Base-by-base conservation (phyloP, 108 stramenopile genomes). In the Pseudonitzschia pungens region DNA sequence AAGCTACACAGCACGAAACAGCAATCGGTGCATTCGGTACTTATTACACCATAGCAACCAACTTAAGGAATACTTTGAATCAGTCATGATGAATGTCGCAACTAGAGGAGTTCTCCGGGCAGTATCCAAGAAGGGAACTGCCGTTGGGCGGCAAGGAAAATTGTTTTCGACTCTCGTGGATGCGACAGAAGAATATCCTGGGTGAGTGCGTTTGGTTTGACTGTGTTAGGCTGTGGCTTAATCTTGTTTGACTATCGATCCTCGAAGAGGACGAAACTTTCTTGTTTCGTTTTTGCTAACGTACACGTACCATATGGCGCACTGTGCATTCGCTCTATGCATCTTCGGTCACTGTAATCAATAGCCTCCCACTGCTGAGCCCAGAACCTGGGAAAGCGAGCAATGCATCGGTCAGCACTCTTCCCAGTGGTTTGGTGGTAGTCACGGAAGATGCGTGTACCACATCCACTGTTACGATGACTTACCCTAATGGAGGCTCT, bases 401-500 rank as follows among this genome's bases (percentile, higher is more conserved):
- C 32, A 57, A 72, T 50, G 77, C 88, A 16, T 89, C 87, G 28
- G 84, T 90, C 20, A 89, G 86, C 59, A 90, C 88, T 26, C 86
- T 94, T 65, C 71, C 89, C 69, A 85, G 70, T 67, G 93, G 93
- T 14, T 79, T 94, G 43, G 84, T 85, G 10, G 85, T 94, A 52
- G 87, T 89, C 32, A 86, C 93, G 33, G 93, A 94, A 72, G 78
- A 82, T 80, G 87, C 90, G 24, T 79, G 87, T 44, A 68, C 89
- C 8, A 87, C 89, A 22, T 84, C 84, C 65, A 94, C 93, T 43
- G 85, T 94, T 41, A 79, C 89, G 54, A 88, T 94, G 65, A 94
- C 93, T 26, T 94, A 77, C 78, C 93, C 93, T 54, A 88, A 85
- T 70, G 93, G 87, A 16, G 93, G 93, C 52, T 94, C 93, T 57